Base-by-base conservation (phyloP, 2,329 filamentous ascomycete genomes). In the Cercospora citrullina region DNA sequence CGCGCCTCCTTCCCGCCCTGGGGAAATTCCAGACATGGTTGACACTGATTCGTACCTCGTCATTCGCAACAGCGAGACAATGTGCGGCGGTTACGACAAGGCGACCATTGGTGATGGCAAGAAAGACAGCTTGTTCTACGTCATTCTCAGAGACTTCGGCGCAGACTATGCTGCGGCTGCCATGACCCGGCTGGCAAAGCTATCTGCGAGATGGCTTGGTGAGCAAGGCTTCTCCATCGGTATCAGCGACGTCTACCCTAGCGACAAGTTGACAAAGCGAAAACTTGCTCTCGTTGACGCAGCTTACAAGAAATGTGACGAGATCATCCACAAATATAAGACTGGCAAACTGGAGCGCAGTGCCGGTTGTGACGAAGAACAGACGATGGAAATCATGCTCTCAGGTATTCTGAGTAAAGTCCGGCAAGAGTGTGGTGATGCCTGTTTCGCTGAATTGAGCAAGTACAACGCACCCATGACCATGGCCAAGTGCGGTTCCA, bases 31-130 rank as follows among this genome's bases (percentile, higher is more conserved):
- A 82, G 92, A 94, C 75, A 88, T 91, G 16, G 92, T 95, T 72
- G 75, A 79, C 26, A 80, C 82, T 57, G 95, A 99, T 78, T 89
- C 90, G 7, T 98, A 92, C 87, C 84, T 99, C 9, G 93, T 97
- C 14, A 90, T 99, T 70, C 91, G 94, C 66, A 98, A 99, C 77
- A 98, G 94, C 0, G 94, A 97, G 78, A 89, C 98, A 69, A 96
- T 99, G 92, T 98, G 94, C 77, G 95, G 95, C 69, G 87, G 90
- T 68, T 97, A 98, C 93, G 95, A 99, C 83, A 99, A 99, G 81
- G 91, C 92, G 1, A 98, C 94, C 0, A 92, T 99, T n/a, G 95
- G 95, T 73, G 89, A 92, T 5, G 95, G 95, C 74, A 98, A 98
- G 84, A 99, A 99, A 78, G 94, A 97, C 78, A 97, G 94, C 0